phyloP scores from a whole-genome alignment of 345 rosid genomes.

The Salix caprea region DNA sequence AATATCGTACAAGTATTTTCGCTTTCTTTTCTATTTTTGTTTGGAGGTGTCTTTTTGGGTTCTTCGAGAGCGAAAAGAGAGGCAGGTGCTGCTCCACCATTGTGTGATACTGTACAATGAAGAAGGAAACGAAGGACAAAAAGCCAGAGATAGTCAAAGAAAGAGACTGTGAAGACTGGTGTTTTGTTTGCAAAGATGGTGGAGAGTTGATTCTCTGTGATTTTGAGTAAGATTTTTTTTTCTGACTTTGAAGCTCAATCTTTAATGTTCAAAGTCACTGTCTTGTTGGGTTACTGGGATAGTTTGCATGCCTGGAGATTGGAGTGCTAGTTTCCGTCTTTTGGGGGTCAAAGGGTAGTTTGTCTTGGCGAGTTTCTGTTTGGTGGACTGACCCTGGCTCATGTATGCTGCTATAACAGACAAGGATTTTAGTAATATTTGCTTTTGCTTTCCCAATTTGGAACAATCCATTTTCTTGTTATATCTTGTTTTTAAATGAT shows the following conservation, averaged over 20 bases:
- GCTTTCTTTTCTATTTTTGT: neutral
- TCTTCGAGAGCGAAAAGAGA: neutral
- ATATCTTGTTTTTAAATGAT: neutral
- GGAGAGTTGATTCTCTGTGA: constrained; percentile 26
- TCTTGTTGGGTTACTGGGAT: neutral
- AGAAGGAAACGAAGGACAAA: neutral
- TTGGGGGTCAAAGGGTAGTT: neutral
- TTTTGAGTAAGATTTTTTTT: neutral
- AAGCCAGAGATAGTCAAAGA: neutral
- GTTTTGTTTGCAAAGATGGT: constrained; percentile 26
- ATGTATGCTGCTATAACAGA: neutral
- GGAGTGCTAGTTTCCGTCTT: neutral
- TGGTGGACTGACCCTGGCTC: neutral
- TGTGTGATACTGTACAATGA: neutral
- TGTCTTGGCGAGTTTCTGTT: neutral
- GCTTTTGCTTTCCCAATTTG: neutral
- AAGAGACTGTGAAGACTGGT: constrained; percentile 20
- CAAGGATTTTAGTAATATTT: neutral
- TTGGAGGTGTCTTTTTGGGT: neutral
- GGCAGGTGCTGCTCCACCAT: neutral
- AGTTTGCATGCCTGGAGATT: neutral
- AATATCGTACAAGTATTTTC: neutral
- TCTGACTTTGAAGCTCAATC: neutral
- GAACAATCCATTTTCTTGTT: neutral
- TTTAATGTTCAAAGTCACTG: neutral